Conservation (phyloP, 1,284 basidiomycete genomes). For the Cryptococcus sp. region DNA sequence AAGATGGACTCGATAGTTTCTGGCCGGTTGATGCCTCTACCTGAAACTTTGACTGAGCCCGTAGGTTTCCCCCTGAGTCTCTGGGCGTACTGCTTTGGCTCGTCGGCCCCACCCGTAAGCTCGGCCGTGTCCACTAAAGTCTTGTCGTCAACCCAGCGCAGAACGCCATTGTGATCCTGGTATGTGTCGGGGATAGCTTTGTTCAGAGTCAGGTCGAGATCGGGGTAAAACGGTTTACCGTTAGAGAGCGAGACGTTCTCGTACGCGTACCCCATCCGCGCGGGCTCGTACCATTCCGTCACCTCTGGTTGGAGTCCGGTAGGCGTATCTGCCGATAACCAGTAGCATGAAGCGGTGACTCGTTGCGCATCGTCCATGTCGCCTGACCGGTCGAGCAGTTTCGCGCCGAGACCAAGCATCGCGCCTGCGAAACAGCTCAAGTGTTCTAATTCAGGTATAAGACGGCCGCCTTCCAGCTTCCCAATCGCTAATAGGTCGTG, state of each 20-base stretch:
- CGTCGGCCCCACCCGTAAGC: constrained; percentile 24
- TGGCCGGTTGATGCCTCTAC: constrained; percentile 55
- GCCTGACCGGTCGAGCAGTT: constrained; percentile 52
- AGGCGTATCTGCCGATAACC: constrained; percentile 53
- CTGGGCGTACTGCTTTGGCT: constrained; percentile 40
- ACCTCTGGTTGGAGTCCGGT: constrained; percentile 55
- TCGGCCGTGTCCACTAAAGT: constrained; percentile 18
- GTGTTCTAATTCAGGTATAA: constrained; percentile 43
- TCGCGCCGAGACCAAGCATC: constrained; percentile 59
- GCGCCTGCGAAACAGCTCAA: constrained; percentile 59
- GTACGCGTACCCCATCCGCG: constrained; percentile 30
- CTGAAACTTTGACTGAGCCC: constrained; percentile 35
- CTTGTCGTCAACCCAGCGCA: constrained; percentile 36
- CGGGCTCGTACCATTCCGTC: constrained; percentile 43
- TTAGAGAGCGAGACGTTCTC: constrained; percentile 34
- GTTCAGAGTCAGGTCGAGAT: constrained; percentile 9
- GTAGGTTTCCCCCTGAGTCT: constrained; percentile 44
- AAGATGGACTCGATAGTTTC: constrained; percentile 62
- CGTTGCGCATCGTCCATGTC: constrained; percentile 54
- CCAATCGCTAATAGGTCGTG: constrained; percentile 51
- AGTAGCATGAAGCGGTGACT: constrained; percentile 59
- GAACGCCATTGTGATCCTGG: constrained; percentile 25
- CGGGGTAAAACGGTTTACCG: constrained; percentile 25
- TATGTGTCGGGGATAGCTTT: constrained; percentile 20
- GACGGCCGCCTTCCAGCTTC: constrained; percentile 32